Percentiles rank a stretch among this genome's conserved stretches.
Evolutionary conservation across 73 alveolate species (phyloP).

Genomic region (Paramecium tetraurelia): DNA sequence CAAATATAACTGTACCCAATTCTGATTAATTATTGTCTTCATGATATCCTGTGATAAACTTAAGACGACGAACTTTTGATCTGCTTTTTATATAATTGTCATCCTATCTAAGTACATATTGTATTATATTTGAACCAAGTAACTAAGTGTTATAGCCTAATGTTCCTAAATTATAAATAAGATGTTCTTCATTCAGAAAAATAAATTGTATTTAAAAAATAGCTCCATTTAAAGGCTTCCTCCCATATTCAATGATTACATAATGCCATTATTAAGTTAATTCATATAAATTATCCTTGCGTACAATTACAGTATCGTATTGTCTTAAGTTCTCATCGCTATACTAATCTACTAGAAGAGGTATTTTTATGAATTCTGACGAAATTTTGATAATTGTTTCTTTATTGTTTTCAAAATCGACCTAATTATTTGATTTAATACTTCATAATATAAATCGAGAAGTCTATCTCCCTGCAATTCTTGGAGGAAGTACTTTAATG

Average conservation of each 20-base stretch:
- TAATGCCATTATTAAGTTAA: not conserved
- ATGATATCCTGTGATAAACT: not conserved
- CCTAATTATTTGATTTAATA: not conserved
- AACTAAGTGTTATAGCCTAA: not conserved
- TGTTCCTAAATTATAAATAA: not conserved
- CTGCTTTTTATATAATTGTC: not conserved
- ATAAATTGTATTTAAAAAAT: too few relatives aligned
- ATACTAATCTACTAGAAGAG: not conserved
- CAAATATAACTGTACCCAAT: not conserved
- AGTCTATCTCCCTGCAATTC: not conserved
- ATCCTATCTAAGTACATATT: not conserved
- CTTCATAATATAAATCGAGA: not conserved
- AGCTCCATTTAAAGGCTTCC: not conserved
- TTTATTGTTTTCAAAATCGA: not conserved
- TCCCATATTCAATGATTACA: not conserved
- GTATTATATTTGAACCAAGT: not conserved
- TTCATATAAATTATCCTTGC: not conserved
- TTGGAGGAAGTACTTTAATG: not conserved
- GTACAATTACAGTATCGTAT: not conserved
- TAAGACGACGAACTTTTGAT: not conserved
- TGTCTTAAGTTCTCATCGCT: not conserved
- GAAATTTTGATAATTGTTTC: not conserved
- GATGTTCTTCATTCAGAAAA: not conserved
- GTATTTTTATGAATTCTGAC: not conserved
- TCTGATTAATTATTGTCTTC: not conserved